Percentiles rank a stretch among this genome's conserved stretches.
Conservation (phyloP, 306 rosid species). For the Carpinus viminea region DNA sequence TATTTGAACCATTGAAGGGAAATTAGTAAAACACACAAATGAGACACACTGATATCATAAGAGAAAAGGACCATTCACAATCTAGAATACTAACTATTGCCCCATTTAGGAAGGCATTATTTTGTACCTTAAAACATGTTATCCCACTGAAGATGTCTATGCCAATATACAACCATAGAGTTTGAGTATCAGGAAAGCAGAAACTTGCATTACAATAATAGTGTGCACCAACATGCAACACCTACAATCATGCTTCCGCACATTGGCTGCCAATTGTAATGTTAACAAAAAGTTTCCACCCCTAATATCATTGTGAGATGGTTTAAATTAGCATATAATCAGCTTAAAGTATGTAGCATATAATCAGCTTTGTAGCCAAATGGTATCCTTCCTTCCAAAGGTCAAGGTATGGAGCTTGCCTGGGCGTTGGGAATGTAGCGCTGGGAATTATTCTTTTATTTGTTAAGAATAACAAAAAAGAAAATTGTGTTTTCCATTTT, state of each 20-base stretch:
- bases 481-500: too few species aligned
- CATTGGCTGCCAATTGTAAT: neutral
- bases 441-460: too few species aligned
- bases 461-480: too few species aligned
- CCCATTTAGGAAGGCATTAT: neutral
- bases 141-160: neutral
- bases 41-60: neutral
- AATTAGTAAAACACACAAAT: slow-evolving; percentile 3
- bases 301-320: neutral
- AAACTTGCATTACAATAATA: neutral
- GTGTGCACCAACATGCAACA: neutral
- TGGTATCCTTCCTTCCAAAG: too few species aligned
- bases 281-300: neutral
- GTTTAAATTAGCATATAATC: too few species aligned
- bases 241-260: neutral
- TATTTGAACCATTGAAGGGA: slow-evolving; percentile 1
- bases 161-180: neutral
- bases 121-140: neutral
- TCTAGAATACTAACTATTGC: neutral
- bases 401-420: too few species aligned
- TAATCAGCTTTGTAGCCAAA: too few species aligned
- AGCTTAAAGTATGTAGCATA: too few species aligned
- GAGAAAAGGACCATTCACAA: too few species aligned
- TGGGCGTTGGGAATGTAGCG: too few species aligned
- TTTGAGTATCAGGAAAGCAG: neutral